Evolutionary conservation across 1,284 basidiomycete species (phyloP).

Genomic region (Microbotryum silenes-acaulis): DNA sequence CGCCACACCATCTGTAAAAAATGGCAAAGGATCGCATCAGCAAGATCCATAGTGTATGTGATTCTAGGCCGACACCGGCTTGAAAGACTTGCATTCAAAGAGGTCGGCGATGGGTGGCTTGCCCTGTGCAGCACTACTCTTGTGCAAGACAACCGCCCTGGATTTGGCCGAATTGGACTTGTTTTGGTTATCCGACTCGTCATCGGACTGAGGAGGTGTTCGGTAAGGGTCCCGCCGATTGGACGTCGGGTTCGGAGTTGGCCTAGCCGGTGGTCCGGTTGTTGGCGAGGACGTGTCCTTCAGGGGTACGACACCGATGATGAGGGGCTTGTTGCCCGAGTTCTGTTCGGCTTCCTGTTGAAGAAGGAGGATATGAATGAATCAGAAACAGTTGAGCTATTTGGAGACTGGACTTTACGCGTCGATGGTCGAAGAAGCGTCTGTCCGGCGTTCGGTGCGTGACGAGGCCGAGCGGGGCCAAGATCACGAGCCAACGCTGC

Average conservation of each 20-base stretch:
- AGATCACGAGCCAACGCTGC: too few species aligned
- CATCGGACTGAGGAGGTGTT: too few species aligned
- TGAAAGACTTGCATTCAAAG: constrained; percentile 17
- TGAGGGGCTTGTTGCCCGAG: constrained; percentile 6
- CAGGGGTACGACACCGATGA: constrained; percentile 30
- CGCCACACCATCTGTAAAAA: constrained; percentile 17
- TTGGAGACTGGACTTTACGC: too few species aligned
- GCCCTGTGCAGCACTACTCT: background rate
- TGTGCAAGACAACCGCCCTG: background rate
- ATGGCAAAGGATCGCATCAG: background rate
- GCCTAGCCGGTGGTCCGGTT: background rate
- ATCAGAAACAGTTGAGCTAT: background rate
- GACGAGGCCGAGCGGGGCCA: too few species aligned
- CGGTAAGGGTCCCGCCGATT: too few species aligned
- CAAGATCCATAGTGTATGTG: background rate
- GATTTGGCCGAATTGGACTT: background rate
- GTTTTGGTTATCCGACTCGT: background rate
- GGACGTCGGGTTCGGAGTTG: too few species aligned
- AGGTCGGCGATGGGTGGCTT: constrained; percentile 9
- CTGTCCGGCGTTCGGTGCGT: too few species aligned
- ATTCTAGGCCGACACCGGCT: too few species aligned
- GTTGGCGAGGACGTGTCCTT: background rate
- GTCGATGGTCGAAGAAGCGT: too few species aligned
- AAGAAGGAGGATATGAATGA: background rate
- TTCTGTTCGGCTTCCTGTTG: constrained; percentile 7